Evolutionary conservation across 257 asterid species (phyloP), one percentile per base, ranked within the genome.

Genomic region (Fraxinus excelsior): DNA sequence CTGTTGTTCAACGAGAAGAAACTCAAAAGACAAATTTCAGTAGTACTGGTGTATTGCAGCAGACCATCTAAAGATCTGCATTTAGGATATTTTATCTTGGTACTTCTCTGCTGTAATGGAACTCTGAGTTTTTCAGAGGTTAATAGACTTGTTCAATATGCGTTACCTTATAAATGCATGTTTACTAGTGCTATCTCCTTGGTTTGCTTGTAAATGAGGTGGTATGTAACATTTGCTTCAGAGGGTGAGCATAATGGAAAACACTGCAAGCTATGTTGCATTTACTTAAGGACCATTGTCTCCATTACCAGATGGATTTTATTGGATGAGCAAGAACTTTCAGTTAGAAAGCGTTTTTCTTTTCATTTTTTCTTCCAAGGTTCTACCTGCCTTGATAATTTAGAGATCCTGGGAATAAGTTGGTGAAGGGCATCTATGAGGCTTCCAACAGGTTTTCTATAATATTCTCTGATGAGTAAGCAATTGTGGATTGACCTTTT

Each of bases 21-120:
- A 62, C 66, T 76, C 71, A 69, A 77, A n/a, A 79, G 31, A 66
- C 62, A 74, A 67, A 56, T 46, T 70, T 28, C 65, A 56, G 78
- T 78, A 71, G 35, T 25, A 12, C 16, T 26, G 82, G 66, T 83
- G 74, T 71, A 68, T 12, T 67, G 74, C 73, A 81, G 65, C 71
- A 19, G 38, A 67, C 65, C 62, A 56, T 81, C 74, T 79, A 11
- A 79, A 73, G 84, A 76, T 62, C 73, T 71, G 65, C 74, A 79
- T 42, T 53, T 70, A 79, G 82, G 83, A 68, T 77, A 74, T 74
- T 80, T 38, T 72, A 79, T 83, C 77, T 77, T 83, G 84, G 80
- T 77, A 81, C 80, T 82, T 82, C 34, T 80, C 66, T 82, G 80
- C 84, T 86, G 86, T 88, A 84, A 78, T 85, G 85, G 64, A 81